A percentile compares a stretch with the other conserved stretches of the same genome.
Evolutionary conservation across 2,329 filamentous ascomycete genomes (phyloP).

Genomic region (Curvularia sp.): DNA sequence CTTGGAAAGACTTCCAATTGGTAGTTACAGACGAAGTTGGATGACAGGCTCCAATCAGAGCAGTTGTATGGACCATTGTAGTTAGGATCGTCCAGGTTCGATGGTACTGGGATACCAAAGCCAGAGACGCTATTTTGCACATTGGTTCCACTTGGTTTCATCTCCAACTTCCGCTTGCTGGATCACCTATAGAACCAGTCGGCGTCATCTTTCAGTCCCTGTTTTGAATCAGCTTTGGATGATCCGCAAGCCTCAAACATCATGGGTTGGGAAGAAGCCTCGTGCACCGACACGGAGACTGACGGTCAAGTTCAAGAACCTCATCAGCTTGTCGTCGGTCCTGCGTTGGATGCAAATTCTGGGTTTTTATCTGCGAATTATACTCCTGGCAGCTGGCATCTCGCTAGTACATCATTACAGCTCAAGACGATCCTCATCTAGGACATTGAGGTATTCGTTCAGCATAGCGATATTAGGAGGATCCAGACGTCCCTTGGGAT

Average conservation of each 20-base stretch:
- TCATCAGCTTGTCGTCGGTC: background rate
- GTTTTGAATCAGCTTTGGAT: background rate
- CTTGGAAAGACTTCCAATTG: background rate
- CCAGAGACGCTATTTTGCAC: background rate
- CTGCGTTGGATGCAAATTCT: background rate
- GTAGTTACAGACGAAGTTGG: background rate
- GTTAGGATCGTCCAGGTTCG: too few relatives aligned
- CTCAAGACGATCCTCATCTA: background rate
- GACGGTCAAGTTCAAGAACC: background rate
- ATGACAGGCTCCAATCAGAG: background rate
- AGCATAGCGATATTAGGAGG: background rate
- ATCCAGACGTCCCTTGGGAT: background rate
- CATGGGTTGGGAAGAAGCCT: background rate
- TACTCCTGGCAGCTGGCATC: background rate
- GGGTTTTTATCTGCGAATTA: background rate
- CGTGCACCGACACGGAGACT: background rate
- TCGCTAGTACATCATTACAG: background rate
- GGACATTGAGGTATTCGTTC: background rate
- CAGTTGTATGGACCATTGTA: background rate
- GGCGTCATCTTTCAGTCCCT: background rate
- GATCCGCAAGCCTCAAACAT: background rate
- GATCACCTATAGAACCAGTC: background rate
- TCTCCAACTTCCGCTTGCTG: background rate
- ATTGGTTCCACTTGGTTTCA: background rate
- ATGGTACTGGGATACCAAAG: too few relatives aligned